Evolutionary conservation across 2,329 filamentous ascomycete genomes (phyloP).

Genomic region (Hirsutella minnesotensis): DNA sequence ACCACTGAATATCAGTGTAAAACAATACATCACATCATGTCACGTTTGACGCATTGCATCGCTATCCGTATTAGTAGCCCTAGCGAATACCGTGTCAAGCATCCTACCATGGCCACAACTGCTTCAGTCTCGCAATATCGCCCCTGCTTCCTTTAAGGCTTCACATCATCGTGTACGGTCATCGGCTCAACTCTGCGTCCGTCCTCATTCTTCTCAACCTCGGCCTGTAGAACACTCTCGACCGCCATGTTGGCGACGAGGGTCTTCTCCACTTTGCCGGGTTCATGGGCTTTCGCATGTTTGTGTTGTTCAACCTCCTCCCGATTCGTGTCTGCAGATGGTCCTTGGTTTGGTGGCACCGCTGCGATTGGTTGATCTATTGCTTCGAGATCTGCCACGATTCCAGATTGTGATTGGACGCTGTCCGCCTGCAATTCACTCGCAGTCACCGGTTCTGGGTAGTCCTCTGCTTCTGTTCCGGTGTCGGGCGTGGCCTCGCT

Average conservation of each 20-base stretch:
- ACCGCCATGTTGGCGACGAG: conserved; percentile 30
- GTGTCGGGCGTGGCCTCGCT: conserved; percentile 5
- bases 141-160: no score
- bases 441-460: background rate
- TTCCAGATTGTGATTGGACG: background rate
- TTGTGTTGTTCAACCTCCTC: background rate
- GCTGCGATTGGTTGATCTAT: background rate
- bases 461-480: conserved; percentile 4
- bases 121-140: no score
- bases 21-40: no score
- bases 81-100: no score
- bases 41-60: no score
- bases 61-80: no score
- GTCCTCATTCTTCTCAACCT: conserved; percentile 22
- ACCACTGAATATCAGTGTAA: no score
- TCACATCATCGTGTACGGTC: conserved; percentile 21
- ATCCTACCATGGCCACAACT: no score
- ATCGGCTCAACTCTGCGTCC: conserved; percentile 21
- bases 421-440: background rate
- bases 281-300: background rate
- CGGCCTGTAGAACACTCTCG: conserved; percentile 28
- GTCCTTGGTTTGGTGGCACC: background rate
- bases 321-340: background rate
- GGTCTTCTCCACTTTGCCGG: conserved; percentile 18
- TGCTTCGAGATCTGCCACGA: background rate